Conservation (phyloP, 352 stramenopile genomes). For the Phytophthora quininea region DNA sequence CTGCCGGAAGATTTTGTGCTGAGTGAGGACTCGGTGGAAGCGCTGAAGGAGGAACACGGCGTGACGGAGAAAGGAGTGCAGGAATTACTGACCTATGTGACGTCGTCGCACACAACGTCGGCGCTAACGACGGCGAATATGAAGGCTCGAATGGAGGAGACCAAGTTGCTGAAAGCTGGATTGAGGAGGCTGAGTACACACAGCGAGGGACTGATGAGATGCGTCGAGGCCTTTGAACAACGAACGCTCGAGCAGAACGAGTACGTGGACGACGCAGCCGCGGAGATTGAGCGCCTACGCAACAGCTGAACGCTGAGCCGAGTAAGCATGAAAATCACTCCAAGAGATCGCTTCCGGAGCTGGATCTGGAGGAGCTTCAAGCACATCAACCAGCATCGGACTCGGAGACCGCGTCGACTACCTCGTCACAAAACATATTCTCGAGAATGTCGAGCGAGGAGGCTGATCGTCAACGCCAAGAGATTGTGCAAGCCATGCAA, state of each 20-base stretch:
- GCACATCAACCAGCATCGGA: conserved; percentile 31
- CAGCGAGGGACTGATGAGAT: conserved; percentile 52
- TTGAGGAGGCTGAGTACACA: conserved; percentile 49
- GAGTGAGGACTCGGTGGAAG: conserved; percentile 47
- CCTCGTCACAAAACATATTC: conserved; percentile 44
- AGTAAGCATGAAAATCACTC: conserved; percentile 16
- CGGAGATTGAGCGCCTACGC: conserved; percentile 52
- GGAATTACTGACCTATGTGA: conserved; percentile 60
- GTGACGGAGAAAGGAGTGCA: conserved; percentile 65
- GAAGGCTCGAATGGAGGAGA: conserved; percentile 56
- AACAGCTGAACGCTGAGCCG: conserved; percentile 35
- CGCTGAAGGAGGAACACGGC: conserved; percentile 74
- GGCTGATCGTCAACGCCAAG: conserved; percentile 41
- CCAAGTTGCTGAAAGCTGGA: conserved; percentile 57
- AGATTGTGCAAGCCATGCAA: conserved; percentile 48
- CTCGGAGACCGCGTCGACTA: conserved; percentile 39
- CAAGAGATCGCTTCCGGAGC: conserved; percentile 21
- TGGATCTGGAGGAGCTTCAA: conserved; percentile 35
- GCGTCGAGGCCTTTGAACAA: conserved; percentile 52
- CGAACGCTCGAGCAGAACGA: conserved; percentile 52
- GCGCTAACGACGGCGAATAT: conserved; percentile 44
- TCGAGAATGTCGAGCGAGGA: conserved; percentile 34
- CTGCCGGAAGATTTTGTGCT: conserved; percentile 54
- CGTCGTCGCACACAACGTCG: conserved; percentile 26
- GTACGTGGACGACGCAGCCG: conserved; percentile 42